phyloP scores from a whole-genome alignment of 1,139 yeast species.

The Trichomonascaceae sp. region DNA sequence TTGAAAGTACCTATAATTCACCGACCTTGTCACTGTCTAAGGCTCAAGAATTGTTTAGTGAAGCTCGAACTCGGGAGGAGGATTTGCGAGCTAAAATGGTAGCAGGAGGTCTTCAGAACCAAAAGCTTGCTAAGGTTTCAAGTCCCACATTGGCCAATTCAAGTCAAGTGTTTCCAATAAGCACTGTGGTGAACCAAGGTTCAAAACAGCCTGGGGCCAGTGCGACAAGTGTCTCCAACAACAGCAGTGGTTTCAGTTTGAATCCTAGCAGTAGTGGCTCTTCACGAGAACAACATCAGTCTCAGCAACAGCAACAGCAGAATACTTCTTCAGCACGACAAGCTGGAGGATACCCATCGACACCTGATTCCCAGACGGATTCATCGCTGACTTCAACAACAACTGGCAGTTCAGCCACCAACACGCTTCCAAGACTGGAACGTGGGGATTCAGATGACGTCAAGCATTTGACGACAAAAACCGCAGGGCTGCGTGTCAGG shows the following conservation, averaged over 20 bases:
- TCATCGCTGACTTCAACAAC: constrained; percentile 23
- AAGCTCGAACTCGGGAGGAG: constrained; percentile 42
- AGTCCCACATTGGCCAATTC: constrained; percentile 6
- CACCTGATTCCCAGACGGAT: constrained; percentile 23
- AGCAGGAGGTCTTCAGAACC: constrained; percentile 23
- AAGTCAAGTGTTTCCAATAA: constrained; percentile 5
- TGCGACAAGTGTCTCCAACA: background rate
- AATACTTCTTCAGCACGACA: background rate
- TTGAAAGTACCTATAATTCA: constrained; percentile 88
- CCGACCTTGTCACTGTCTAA: constrained; percentile 83
- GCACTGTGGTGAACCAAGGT: constrained; percentile 5
- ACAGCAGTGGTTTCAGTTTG: constrained; percentile 4
- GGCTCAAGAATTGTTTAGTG: constrained; percentile 81
- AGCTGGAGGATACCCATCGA: constrained; percentile 13
- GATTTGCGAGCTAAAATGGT: constrained; percentile 27
- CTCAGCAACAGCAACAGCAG: background rate
- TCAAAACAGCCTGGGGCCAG: constrained; percentile 2
- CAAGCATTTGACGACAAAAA: constrained; percentile 24
- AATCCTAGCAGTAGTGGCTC: constrained; percentile 2
- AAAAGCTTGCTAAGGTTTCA: constrained; percentile 10
- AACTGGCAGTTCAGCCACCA: constrained; percentile 25
- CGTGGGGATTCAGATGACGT: constrained; percentile 9
- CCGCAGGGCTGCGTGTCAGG: constrained; percentile 25
- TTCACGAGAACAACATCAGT: constrained; percentile 1
- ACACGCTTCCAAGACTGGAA: constrained; percentile 14